Base-by-base conservation (phyloP, 352 stramenopile species). In the Pythium phragmitis region DNA sequence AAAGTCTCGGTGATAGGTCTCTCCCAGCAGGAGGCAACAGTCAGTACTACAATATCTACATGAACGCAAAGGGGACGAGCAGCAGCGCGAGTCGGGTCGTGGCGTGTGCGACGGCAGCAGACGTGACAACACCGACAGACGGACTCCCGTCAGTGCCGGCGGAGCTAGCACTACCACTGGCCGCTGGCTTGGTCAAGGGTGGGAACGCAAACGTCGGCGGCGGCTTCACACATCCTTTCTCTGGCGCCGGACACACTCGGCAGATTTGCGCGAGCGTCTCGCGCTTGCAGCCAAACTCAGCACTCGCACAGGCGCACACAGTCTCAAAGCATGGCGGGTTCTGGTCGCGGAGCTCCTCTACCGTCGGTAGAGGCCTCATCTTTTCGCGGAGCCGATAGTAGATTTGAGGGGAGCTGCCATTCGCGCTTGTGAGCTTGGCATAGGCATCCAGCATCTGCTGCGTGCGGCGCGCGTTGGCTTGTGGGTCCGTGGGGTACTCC, bases 241-340 rank as follows among this genome's bases (percentile, higher is more conserved):
- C 23, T 21, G 51, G 21, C 6, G 26, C 3, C 13, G 54, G 47
- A 51, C 70, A 77, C n/a, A 70, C 45, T 14, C 59, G 51, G 48
- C 70, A 77, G 11, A 77, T 16, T 34, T 77, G 70, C 46, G 68
- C 59, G 41, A 64, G 74, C 17, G 51, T 58, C 34, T 58, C 59
- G 17, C 70, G 70, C 13, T 51, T 41, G 34, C 70, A 77, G 19
- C 39, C 13, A 21, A 17, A 49, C 37, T 1, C 17, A 6, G 23
- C 36, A 13, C 19, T 23, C 48, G 26, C 54, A 28, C 70, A 77
- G 23, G 50, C 42, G 51, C 67, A 64, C 28, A 72, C 68, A 37
- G 72, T 77, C 56, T 69, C 48, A 54, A 76, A 79, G 30, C 72
- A 79, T 33, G 50, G 55, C 26, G 72, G 72, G 53, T 79, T 79